phyloP scores from a whole-genome alignment of 768 basidiomycete genomes.

The Leccinellum albellum region DNA sequence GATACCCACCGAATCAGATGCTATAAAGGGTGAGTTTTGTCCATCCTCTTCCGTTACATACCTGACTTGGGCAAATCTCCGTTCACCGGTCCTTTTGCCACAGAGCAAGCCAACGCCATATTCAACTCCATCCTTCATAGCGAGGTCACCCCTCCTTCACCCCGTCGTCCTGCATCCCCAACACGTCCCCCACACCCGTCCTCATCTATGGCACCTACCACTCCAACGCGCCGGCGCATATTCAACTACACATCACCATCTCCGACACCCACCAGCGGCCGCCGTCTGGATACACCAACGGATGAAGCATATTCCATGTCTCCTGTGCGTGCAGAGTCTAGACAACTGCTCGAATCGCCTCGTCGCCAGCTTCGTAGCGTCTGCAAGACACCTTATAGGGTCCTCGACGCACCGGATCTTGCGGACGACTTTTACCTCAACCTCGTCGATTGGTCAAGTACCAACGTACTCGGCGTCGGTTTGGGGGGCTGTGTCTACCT shows the following conservation, averaged over 20 bases:
- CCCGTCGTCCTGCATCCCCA: slow-evolving; percentile 60
- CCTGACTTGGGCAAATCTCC: slow-evolving; percentile 13
- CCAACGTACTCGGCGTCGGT: slow-evolving; percentile 92
- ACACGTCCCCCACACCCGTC: slow-evolving; percentile 40
- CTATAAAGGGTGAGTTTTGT: slow-evolving; percentile 57
- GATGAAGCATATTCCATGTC: slow-evolving; percentile 89
- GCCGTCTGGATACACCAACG: slow-evolving; percentile 74
- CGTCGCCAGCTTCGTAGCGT: slow-evolving; percentile 77
- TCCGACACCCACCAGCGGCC: slow-evolving; percentile 40
- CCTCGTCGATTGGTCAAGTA: slow-evolving; percentile 94
- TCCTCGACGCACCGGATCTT: slow-evolving; percentile 94
- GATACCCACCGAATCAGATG: slow-evolving; percentile 68
- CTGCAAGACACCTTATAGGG: slow-evolving; percentile 94
- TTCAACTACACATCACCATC: slow-evolving; percentile 68
- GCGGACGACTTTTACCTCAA: slow-evolving; percentile 99
- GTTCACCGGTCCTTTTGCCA: not conserved
- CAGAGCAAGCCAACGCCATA: slow-evolving; percentile 82
- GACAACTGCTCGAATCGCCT: slow-evolving; percentile 79
- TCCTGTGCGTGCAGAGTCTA: slow-evolving; percentile 81
- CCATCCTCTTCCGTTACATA: not conserved
- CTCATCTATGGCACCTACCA: slow-evolving; percentile 40
- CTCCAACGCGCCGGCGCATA: slow-evolving; percentile 53
- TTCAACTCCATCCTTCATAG: slow-evolving; percentile 75
- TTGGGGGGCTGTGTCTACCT: slow-evolving; percentile 91
- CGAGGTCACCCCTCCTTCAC: slow-evolving; percentile 72